These are phyloP conservation scores for Saccharomycopsis capsularis DNA, from an alignment of 805 yeast species.

Conservation along the genomic window DNA sequence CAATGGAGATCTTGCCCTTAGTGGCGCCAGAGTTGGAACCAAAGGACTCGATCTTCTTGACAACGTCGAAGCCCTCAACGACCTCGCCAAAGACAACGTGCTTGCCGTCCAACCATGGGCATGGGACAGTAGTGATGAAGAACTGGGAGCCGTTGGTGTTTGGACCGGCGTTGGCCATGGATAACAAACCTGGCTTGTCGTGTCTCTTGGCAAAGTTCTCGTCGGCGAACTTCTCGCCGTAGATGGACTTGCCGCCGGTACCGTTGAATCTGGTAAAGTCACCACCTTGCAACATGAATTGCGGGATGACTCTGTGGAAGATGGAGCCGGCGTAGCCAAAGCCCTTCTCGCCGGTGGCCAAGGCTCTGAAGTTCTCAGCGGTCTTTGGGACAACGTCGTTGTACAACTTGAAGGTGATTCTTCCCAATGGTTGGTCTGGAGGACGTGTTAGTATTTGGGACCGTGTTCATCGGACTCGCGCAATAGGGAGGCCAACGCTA, in stretches of 20 bases:
- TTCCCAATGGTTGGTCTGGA: constrained; percentile 60
- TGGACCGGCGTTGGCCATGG: constrained; percentile 98
- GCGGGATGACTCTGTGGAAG: constrained; percentile 97
- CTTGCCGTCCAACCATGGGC: constrained; percentile 88
- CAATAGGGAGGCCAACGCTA: no score
- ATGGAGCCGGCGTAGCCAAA: constrained; percentile 84
- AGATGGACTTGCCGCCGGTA: constrained; percentile 92
- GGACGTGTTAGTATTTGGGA: no score
- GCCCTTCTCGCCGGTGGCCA: constrained; percentile 94
- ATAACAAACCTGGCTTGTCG: constrained; percentile 72
- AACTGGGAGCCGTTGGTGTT: constrained; percentile 98
- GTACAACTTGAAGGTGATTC: constrained; percentile 81
- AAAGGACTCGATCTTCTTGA: constrained; percentile 67
- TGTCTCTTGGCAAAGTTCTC: constrained; percentile 73
- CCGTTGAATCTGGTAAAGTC: constrained; percentile 92
- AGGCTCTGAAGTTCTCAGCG: constrained; percentile 91
- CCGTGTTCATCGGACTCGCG: no score
- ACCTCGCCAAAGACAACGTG: constrained; percentile 97
- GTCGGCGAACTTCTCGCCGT: constrained; percentile 71
- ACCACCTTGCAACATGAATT: constrained; percentile 98
- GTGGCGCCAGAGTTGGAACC: constrained; percentile 73
- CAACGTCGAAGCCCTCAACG: constrained; percentile 70
- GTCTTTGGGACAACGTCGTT: constrained; percentile 93
- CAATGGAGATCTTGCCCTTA: constrained; percentile 56
- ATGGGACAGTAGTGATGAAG: constrained; percentile 84